These are phyloP conservation scores for Nicotiana undulata DNA, from an alignment of 257 asterid species.

Conservation along the genomic window DNA sequence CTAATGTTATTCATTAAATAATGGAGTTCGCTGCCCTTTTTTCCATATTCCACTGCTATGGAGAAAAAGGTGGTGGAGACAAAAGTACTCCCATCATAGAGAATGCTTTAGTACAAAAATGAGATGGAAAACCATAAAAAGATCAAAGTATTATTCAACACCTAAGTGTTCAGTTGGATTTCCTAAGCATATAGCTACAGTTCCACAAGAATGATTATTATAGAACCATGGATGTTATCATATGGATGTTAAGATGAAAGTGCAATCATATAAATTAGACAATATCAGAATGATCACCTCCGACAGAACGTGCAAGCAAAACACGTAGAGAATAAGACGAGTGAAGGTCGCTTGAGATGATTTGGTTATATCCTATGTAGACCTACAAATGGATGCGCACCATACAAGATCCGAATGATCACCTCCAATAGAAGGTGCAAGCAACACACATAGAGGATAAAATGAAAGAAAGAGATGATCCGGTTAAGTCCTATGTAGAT, in stretches of 20 bases:
- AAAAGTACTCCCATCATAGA: not conserved
- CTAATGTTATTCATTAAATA: not conserved
- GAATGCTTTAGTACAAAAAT: not conserved
- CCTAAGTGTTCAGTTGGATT: not conserved
- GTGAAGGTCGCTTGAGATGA: not conserved
- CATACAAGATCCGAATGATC: not conserved
- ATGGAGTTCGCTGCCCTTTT: not conserved
- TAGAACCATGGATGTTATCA: not conserved
- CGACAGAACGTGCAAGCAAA: not conserved
- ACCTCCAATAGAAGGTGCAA: slow-evolving; percentile 2
- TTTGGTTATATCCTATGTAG: not conserved
- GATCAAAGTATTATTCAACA: not conserved
- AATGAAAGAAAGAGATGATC: not conserved
- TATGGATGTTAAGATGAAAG: not conserved
- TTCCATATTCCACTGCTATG: not conserved
- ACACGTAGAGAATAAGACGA: not conserved
- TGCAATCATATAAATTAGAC: not conserved
- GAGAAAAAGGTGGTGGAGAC: not conserved
- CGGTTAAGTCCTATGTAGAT: not conserved
- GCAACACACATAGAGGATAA: not conserved
- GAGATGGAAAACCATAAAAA: not conserved
- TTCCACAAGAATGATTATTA: not conserved
- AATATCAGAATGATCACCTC: not conserved
- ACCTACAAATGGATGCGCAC: not conserved
- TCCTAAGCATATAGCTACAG: not conserved